Conservation (phyloP, 257 asterid species). For the Lycium barbarum region DNA sequence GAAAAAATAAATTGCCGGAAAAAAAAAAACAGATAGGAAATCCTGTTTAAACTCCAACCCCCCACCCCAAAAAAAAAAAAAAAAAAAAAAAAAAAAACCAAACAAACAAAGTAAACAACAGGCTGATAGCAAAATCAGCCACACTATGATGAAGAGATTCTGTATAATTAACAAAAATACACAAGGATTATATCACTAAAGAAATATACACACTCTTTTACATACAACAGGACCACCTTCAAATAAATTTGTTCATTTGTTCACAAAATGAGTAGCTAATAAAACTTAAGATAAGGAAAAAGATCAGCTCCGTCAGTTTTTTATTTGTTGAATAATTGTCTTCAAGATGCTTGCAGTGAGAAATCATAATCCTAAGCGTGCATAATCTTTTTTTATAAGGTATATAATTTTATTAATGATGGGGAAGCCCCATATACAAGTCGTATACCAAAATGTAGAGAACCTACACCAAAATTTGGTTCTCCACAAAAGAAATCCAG, state of each 20-base stretch:
- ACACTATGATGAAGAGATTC: not conserved
- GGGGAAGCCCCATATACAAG: not conserved
- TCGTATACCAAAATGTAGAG: not conserved
- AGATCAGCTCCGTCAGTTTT: constrained; percentile 11
- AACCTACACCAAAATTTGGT: constrained; percentile 15
- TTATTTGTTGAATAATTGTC: constrained; percentile 1
- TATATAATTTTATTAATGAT: not conserved
- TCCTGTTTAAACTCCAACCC: not conserved
- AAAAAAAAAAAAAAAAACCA: not conserved
- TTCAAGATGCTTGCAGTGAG: not conserved
- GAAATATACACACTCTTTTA: not conserved
- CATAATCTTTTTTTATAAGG: not conserved
- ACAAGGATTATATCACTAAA: constrained; percentile 2
- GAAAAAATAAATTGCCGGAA: not conserved
- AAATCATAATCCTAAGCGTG: not conserved
- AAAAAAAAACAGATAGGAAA: not conserved
- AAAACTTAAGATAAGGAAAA: constrained; percentile 13
- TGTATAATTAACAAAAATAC: not conserved
- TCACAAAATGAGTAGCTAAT: constrained; percentile 12
- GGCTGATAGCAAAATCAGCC: not conserved
- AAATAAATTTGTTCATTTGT: not conserved
- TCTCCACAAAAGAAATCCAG: not conserved
- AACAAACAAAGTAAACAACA: not conserved
- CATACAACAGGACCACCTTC: not conserved
- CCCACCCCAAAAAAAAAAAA: not conserved